phyloP scores from a whole-genome alignment of 2,329 filamentous ascomycete genomes.

The Aspergillus bombycis region DNA sequence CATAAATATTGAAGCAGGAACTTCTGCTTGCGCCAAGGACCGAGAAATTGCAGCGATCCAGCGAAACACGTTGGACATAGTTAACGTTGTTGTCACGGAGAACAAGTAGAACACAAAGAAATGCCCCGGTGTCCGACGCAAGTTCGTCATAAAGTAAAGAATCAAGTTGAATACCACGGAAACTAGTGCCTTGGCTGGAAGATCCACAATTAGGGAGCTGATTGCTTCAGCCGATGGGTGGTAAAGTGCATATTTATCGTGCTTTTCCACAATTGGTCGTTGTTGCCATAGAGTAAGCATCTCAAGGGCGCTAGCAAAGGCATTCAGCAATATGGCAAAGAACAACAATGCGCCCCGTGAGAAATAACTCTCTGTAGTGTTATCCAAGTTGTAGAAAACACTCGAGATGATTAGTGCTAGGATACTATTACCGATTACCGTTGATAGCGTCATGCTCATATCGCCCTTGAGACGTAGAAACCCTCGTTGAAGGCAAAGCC shows the following conservation, averaged over 20 bases:
- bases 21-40: slow-evolving; percentile 62
- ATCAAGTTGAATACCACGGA: slow-evolving; percentile 74
- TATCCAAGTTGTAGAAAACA: slow-evolving; percentile 76
- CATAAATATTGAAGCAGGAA: slow-evolving; percentile 56
- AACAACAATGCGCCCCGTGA: slow-evolving; percentile 76
- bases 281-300: slow-evolving; percentile 85
- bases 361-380: slow-evolving; percentile 71
- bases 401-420: slow-evolving; percentile 77
- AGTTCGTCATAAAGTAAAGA: slow-evolving; percentile 84
- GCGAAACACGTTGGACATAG: slow-evolving; percentile 86
- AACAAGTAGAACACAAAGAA: slow-evolving; percentile 89
- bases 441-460: slow-evolving; percentile 69
- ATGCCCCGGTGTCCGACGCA: slow-evolving; percentile 70
- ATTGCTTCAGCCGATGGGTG: slow-evolving; percentile 89
- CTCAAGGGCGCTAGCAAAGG: slow-evolving; percentile 75
- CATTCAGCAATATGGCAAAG: slow-evolving; percentile 83
- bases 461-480: slow-evolving; percentile 75
- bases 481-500: slow-evolving; percentile 77
- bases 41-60: slow-evolving; percentile 75
- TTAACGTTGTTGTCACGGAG: slow-evolving; percentile 70
- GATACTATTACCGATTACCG: slow-evolving; percentile 66
- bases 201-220: slow-evolving; percentile 80
- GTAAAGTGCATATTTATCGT: slow-evolving; percentile 81
- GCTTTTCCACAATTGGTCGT: slow-evolving; percentile 90
- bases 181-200: slow-evolving; percentile 78